Evolutionary conservation across 2,329 filamentous ascomycete species (phyloP), one percentile per base, ranked within the genome.

Genomic region (Eurotiales sp.): DNA sequence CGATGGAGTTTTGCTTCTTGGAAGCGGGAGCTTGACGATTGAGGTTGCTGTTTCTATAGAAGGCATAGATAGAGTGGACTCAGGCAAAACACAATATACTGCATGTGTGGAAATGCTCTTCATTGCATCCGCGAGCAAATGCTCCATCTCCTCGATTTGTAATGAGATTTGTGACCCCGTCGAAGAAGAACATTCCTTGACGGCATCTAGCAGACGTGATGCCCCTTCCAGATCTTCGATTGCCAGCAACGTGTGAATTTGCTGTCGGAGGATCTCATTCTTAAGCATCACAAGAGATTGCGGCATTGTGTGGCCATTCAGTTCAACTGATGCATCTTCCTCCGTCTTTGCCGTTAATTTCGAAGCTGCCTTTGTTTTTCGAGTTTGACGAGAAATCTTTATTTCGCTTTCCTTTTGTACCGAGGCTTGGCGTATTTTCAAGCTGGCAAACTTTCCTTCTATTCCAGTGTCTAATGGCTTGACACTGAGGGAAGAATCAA

Each of bases 51-150:
- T 23, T 65, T 56, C 67, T 63, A 92, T 76, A 0, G 88, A 84
- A 1, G 91, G 90, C 54, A 92, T 86, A 0, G 90, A 95, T 22
- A 96, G 84, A 0, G 90, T 96, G 0, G 93, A 96, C 61, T 99
- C 93, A 41, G 92, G 88, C 14, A 97, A 80, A 8, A 92, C 87
- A 15, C 89, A 95, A 67, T 92, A 95, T 3, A 93, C 86, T 2
- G 91, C 85, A 67, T 96, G 88, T 4, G 81, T 79, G 11, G 84
- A 80, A 75, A 96, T 88, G 42, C 68, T 60, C 14, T 64, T 62
- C 44, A 73, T 66, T n/a, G 69, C 68, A 46, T 72, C 63, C 2
- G 64, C 65, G 15, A 72, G 60, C 7, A 69, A 56, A 53, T 69
- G 61, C 44, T 71, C 66, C 30, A 65, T 69, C 53, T 66, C 67